phyloP scores from a whole-genome alignment of 2,329 filamentous ascomycete species.

The Cercospora citrullina region DNA sequence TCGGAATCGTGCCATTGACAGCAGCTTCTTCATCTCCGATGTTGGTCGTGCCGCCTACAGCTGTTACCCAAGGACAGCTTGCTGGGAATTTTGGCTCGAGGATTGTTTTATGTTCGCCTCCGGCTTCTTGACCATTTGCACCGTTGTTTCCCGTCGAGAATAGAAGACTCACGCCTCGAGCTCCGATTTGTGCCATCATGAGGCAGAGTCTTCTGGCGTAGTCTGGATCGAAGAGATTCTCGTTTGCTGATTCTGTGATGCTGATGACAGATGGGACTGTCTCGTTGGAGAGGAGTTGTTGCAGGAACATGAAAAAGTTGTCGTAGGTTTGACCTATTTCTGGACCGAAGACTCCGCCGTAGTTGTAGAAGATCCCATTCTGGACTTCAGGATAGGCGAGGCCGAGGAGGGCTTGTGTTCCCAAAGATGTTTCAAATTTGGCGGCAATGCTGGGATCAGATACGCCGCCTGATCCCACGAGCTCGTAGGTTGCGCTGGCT shows the following conservation, averaged over 20 bases:
- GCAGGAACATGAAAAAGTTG: slow-evolving; percentile 30
- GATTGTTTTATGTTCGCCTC: slow-evolving; percentile 45
- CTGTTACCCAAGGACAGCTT: slow-evolving; percentile 49
- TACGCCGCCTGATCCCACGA: slow-evolving; percentile 28
- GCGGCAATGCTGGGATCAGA: slow-evolving; percentile 22
- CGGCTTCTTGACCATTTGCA: slow-evolving; percentile 26
- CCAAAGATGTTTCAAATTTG: slow-evolving; percentile 30
- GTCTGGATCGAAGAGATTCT: slow-evolving; percentile 32
- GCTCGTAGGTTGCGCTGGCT: slow-evolving; percentile 20
- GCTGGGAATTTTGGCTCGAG: slow-evolving; percentile 51
- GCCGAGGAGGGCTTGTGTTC: slow-evolving; percentile 28
- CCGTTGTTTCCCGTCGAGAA: slow-evolving; percentile 63
- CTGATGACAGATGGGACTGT: slow-evolving; percentile 30
- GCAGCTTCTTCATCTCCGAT: slow-evolving; percentile 29
- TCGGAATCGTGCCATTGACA: slow-evolving; percentile 24
- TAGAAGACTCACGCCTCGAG: slow-evolving; percentile 62
- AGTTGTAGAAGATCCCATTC: slow-evolving; percentile 29
- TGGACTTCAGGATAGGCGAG: slow-evolving; percentile 26
- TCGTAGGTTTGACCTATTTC: slow-evolving; percentile 26
- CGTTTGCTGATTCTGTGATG: slow-evolving; percentile 28
- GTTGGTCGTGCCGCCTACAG: slow-evolving; percentile 43
- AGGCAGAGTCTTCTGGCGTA: slow-evolving; percentile 64
- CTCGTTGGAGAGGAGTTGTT: slow-evolving; percentile 29
- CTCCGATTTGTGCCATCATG: slow-evolving; percentile 64
- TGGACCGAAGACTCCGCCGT: slow-evolving; percentile 32